These are phyloP conservation scores for Pelargonium citronellum DNA, from an alignment of 441 rosid genomes.

Conservation along the genomic window DNA sequence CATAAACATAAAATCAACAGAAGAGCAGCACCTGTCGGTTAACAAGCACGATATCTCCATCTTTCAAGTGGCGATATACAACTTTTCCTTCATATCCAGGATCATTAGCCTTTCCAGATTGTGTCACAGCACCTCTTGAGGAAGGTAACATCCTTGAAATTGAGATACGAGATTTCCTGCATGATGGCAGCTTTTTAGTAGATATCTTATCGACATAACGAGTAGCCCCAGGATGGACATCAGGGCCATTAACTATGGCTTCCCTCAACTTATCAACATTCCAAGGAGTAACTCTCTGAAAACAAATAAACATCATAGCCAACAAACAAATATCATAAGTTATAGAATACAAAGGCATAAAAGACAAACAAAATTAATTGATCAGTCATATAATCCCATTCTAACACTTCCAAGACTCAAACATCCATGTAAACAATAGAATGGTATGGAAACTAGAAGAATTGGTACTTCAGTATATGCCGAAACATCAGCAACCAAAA, in stretches of 20 bases:
- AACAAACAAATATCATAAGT: slow-evolving; percentile 5
- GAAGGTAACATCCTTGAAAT: slow-evolving; percentile 74
- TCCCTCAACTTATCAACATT: slow-evolving; percentile 64
- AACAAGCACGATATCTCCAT: slow-evolving; percentile 93
- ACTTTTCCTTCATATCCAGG: slow-evolving; percentile 69
- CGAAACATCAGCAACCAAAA: too few relatives aligned
- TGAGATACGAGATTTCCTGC: slow-evolving; percentile 52
- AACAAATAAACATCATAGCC: slow-evolving; percentile 12
- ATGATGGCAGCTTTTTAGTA: slow-evolving; percentile 44
- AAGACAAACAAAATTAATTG: neutral
- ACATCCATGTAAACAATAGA: too few relatives aligned
- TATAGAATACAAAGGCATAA: neutral
- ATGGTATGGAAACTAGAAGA: neutral
- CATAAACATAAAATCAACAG: neutral
- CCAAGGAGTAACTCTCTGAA: slow-evolving; percentile 93
- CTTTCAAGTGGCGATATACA: slow-evolving; percentile 85
- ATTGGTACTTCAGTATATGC: neutral
- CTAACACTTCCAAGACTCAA: too few relatives aligned
- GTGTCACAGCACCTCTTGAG: slow-evolving; percentile 61
- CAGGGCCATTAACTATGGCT: slow-evolving; percentile 82
- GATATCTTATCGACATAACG: slow-evolving; percentile 71
- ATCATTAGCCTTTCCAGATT: slow-evolving; percentile 58
- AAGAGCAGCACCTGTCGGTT: slow-evolving; percentile 72
- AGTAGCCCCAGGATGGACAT: slow-evolving; percentile 87
- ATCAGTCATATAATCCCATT: too few relatives aligned